Percentiles rank a stretch among this genome's conserved stretches.
These are phyloP conservation scores for Astrothelium subdiscretum DNA, from an alignment of 495 filamentous ascomycete species.

Conservation along the genomic window DNA sequence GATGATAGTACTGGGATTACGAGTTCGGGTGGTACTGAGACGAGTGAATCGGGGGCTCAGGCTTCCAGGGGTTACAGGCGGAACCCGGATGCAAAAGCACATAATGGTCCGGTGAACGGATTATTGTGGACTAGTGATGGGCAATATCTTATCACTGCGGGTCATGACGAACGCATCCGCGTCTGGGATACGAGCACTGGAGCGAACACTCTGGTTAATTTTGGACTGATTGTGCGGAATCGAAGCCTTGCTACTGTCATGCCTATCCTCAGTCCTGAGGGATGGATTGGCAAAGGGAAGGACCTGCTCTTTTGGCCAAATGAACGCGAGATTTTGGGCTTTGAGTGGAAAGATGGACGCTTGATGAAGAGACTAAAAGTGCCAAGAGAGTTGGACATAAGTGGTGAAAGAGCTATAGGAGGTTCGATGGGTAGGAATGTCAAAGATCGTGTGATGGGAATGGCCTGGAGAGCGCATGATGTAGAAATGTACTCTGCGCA, in stretches of 20 bases:
- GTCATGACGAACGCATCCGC: conserved; percentile 69
- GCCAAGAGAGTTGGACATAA: conserved; percentile 38
- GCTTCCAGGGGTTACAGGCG: neutral
- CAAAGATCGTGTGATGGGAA: conserved; percentile 50
- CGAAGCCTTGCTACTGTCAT: conserved; percentile 34
- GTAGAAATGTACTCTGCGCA: conserved; percentile 46
- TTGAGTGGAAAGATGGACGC: conserved; percentile 63
- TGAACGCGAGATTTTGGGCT: conserved; percentile 62
- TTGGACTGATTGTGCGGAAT: conserved; percentile 68
- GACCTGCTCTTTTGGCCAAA: conserved; percentile 67
- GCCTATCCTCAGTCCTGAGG: conserved; percentile 33
- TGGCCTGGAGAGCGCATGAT: conserved; percentile 57
- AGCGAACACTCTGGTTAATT: conserved; percentile 71
- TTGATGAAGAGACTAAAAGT: conserved; percentile 56
- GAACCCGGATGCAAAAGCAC: conserved; percentile 43
- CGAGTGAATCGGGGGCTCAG: conserved; percentile 24
- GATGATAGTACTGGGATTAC: conserved; percentile 60
- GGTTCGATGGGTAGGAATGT: conserved; percentile 28
- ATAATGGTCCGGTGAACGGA: conserved; percentile 68
- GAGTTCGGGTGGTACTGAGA: conserved; percentile 38
- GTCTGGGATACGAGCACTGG: conserved; percentile 74
- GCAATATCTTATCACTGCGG: conserved; percentile 58
- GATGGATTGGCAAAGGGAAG: conserved; percentile 37
- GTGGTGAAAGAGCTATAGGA: conserved; percentile 12
- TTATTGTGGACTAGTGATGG: conserved; percentile 75